Conservation (phyloP, 495 filamentous ascomycete genomes). For the Aspergillus wentii region DNA sequence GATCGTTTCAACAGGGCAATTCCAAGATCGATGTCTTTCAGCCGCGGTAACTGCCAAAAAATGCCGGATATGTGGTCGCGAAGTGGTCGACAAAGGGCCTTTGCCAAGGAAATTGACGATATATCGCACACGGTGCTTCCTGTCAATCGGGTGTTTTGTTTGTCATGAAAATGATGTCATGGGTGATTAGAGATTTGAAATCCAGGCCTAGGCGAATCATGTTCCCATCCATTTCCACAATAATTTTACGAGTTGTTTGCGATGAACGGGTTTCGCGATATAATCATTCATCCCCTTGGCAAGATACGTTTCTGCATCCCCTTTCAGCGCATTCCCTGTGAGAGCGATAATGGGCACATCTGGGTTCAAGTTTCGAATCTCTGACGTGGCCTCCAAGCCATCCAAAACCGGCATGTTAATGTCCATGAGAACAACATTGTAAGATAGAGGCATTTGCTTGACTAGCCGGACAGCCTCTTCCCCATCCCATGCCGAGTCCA, state of each 20-base stretch:
- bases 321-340: slow-evolving; percentile 60
- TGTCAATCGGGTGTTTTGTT: too few relatives aligned
- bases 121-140: too few relatives aligned
- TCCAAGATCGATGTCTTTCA: too few relatives aligned
- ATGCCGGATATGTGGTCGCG: too few relatives aligned
- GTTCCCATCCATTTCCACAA: slow-evolving; percentile 35
- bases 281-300: slow-evolving; percentile 61
- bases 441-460: slow-evolving; percentile 42
- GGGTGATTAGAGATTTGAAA: too few relatives aligned
- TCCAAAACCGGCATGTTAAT: slow-evolving; percentile 73
- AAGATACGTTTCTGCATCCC: slow-evolving; percentile 53
- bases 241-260: slow-evolving; percentile 28
- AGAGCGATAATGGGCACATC: slow-evolving; percentile 58
- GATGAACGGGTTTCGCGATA: slow-evolving; percentile 56
- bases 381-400: slow-evolving; percentile 57
- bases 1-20: too few relatives aligned
- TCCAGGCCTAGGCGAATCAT: too few relatives aligned
- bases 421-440: slow-evolving; percentile 55
- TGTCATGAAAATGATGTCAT: too few relatives aligned
- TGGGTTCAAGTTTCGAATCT: slow-evolving; percentile 51
- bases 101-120: too few relatives aligned
- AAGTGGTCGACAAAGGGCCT: too few relatives aligned
- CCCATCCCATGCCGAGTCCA: slow-evolving; percentile 53
- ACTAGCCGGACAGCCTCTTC: slow-evolving; percentile 51
- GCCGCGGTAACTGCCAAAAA: too few relatives aligned